phyloP scores from a whole-genome alignment of 305 asterid species.

The Fraxinus velutina region DNA sequence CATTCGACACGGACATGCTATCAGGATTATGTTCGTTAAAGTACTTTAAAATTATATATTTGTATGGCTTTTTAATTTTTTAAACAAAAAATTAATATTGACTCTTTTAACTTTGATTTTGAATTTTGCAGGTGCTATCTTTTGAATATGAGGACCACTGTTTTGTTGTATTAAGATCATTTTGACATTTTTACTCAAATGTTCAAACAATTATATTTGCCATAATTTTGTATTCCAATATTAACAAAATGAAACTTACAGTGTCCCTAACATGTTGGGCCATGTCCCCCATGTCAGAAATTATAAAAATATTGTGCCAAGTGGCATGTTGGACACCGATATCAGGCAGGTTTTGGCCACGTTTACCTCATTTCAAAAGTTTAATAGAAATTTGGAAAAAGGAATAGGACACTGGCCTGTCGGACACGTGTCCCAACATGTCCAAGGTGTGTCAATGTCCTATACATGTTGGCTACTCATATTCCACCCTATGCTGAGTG shows the following conservation, averaged over 20 bases:
- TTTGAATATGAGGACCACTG: background rate
- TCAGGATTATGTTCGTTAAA: background rate
- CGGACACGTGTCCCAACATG: background rate
- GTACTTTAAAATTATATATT: background rate
- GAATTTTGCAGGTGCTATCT: background rate
- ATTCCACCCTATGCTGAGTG: background rate
- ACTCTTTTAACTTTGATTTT: background rate
- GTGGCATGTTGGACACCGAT: background rate
- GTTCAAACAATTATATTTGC: background rate
- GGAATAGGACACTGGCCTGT: background rate
- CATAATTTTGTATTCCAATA: background rate
- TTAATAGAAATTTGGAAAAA: background rate
- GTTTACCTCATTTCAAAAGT: background rate
- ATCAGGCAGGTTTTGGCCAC: background rate
- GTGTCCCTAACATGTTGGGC: background rate
- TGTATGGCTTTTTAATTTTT: background rate
- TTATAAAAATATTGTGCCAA: background rate
- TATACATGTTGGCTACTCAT: background rate
- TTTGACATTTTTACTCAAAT: background rate
- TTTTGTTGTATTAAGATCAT: background rate
- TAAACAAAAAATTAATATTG: background rate
- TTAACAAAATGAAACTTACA: background rate
- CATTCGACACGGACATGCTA: background rate
- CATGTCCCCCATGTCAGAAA: background rate
- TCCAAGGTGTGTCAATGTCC: background rate